Evolutionary conservation across 768 basidiomycete species (phyloP).

Genomic region (Rhizopogon sp.): DNA sequence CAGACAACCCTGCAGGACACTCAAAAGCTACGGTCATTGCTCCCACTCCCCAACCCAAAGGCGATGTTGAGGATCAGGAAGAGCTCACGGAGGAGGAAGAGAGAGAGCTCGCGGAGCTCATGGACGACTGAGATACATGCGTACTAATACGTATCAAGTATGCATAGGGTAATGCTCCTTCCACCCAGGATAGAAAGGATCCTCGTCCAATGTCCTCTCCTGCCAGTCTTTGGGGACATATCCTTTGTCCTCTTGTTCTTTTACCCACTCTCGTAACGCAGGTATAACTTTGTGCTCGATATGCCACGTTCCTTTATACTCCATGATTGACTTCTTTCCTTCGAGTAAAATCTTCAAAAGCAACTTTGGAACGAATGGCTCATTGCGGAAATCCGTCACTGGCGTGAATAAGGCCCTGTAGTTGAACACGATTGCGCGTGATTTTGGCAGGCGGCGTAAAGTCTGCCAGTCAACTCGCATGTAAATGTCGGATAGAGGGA

Average conservation of each 20-base stretch:
- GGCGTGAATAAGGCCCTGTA: slow-evolving; percentile 53
- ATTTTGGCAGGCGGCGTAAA: slow-evolving; percentile 41
- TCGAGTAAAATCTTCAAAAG: slow-evolving; percentile 39
- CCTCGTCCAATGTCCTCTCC: slow-evolving; percentile 43
- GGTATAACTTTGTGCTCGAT: slow-evolving; percentile 42
- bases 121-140: slow-evolving; percentile 31
- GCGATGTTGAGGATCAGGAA: slow-evolving; percentile 23
- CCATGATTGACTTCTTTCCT: slow-evolving; percentile 32
- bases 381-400: slow-evolving; percentile 34
- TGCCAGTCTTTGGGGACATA: slow-evolving; percentile 44
- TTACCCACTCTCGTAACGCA: slow-evolving; percentile 39
- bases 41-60: slow-evolving; percentile 22
- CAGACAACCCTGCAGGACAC: slow-evolving; percentile 14
- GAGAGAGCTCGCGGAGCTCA: slow-evolving; percentile 78
- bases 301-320: slow-evolving; percentile 40
- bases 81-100: slow-evolving; percentile 86
- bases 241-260: slow-evolving; percentile 43
- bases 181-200: slow-evolving; percentile 49
- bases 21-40: slow-evolving; percentile 14
- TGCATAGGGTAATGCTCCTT: slow-evolving; percentile 21
- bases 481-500: slow-evolving; percentile 36
- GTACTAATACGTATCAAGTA: not conserved
- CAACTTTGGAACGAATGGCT: slow-evolving; percentile 44
- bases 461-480: slow-evolving; percentile 56
- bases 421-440: slow-evolving; percentile 47